Base-by-base conservation (phyloP, 129 eudicot genomes). In the Flaveria linearis region DNA sequence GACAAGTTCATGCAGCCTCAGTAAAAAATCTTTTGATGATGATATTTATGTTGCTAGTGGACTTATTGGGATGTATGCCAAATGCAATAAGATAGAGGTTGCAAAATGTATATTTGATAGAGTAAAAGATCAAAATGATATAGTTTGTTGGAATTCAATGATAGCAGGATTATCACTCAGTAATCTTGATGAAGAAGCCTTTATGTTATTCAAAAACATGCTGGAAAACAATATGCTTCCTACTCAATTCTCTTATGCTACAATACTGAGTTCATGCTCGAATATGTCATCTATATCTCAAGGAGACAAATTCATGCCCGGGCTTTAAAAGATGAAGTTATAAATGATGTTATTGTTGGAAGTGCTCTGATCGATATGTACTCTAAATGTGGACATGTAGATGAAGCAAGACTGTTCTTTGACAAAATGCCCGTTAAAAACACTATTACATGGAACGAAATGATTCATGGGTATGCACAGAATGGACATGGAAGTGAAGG, bases 391-490 rank as follows among this genome's bases (percentile, higher is more conserved):
- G 98, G 98, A 36, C 81, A 86, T 65, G 86, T 88, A 3, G 78
- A 82, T 15, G 88, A 67, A 49, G 92, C 95, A 56, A 78, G 88
- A 49, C 28, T 45, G 23, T 77, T 80, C 69, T 93, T 93, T 69
- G 89, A 88, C 46, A 67, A 46, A 22, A 93, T 93, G 95, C 83
- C 82, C 3, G 70, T 23, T 30, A 90, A 78, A 56, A 88, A 82
- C 83, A 86, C 86, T 0, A 83, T 90, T 51, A 83, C 87, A 3
- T 93, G 98, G 98, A 93, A 93, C 30, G 92, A 90, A 73, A 90
- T 93, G 96, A 88, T 93, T 71, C 96, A 90, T 41, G 96, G 98
- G 43, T 90, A 90, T 76, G 96, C 98, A 12, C 98, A 87, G 68
- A 90, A 88, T 58, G 96, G 95, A 15, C 74, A 68, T 42, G 98